Percentiles rank a stretch among this genome's conserved stretches.
These are phyloP conservation scores for Aspergillus unguis DNA, from an alignment of 2,329 filamentous ascomycete genomes.

Conservation along the genomic window DNA sequence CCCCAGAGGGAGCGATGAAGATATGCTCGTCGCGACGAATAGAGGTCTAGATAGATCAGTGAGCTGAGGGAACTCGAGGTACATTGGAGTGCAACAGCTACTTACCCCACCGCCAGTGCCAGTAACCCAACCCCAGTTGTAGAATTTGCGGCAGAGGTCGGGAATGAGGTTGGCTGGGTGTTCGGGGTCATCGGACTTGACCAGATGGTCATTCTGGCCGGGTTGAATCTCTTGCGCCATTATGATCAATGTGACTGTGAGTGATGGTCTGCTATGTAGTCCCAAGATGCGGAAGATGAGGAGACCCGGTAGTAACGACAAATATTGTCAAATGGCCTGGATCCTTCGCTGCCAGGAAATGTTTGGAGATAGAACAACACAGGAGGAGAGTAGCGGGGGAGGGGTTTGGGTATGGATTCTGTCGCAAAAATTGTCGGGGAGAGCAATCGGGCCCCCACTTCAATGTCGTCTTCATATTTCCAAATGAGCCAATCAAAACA, in stretches of 20 bases:
- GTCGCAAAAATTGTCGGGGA: conserved; percentile 3
- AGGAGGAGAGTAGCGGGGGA: background rate
- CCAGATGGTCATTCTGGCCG: conserved; percentile 51
- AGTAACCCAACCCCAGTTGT: conserved; percentile 82
- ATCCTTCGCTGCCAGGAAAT: background rate
- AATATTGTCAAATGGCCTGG: background rate
- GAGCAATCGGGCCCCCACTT: conserved; percentile 10
- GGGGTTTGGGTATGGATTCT: background rate
- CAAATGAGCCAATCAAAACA: conserved; percentile 4
- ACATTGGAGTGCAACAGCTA: conserved; percentile 11
- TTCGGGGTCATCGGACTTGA: conserved; percentile 64
- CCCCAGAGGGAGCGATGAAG: conserved; percentile 91
- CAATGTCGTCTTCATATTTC: background rate
- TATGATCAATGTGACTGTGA: conserved; percentile 9
- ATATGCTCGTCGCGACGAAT: conserved; percentile 71
- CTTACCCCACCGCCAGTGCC: conserved; percentile 46
- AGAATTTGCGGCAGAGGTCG: conserved; percentile 90
- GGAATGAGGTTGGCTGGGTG: conserved; percentile 96
- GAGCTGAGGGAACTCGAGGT: background rate
- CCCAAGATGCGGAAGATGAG: too few relatives aligned
- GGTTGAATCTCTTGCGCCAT: conserved; percentile 25
- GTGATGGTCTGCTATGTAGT: too few relatives aligned
- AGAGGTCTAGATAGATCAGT: conserved; percentile 31
- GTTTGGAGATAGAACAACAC: too few relatives aligned
- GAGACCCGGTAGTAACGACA: background rate